Conservation (phyloP, 73 alveolate genomes). For the Urostyla sp. region DNA sequence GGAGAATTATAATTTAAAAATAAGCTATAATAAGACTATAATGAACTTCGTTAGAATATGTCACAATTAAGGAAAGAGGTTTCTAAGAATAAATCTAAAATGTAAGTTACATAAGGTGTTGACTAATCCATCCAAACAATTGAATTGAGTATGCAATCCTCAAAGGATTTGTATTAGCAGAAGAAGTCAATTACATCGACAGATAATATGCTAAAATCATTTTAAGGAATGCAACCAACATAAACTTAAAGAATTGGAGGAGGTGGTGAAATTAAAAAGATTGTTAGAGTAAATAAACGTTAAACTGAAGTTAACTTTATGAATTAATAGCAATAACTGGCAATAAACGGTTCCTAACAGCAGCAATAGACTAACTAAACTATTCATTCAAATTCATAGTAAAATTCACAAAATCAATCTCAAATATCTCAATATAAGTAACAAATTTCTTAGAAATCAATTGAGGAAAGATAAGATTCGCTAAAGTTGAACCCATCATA, state of each 20-base stretch:
- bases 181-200: not conserved
- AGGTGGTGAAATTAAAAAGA: slow-evolving; percentile 33
- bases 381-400: not conserved
- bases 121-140: not conserved
- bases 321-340: not conserved
- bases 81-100: not conserved
- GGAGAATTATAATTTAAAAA: not conserved
- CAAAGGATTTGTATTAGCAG: not conserved
- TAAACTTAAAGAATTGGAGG: slow-evolving; percentile 24
- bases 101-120: not conserved
- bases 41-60: not conserved
- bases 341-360: not conserved
- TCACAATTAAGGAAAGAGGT: slow-evolving; percentile 1
- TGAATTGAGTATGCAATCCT: not conserved
- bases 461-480: not conserved
- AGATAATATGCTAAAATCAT: not conserved
- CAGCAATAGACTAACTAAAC: not conserved
- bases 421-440: not conserved
- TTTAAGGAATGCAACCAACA: not conserved
- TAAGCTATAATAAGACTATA: slow-evolving; percentile 8
- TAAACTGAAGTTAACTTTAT: not conserved
- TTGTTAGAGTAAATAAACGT: not conserved
- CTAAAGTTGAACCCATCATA: too few species aligned
- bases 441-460: not conserved
- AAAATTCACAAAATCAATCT: not conserved